Conservation (phyloP, 192 early-diverging fungal species). For the Coemansia aciculifera region DNA sequence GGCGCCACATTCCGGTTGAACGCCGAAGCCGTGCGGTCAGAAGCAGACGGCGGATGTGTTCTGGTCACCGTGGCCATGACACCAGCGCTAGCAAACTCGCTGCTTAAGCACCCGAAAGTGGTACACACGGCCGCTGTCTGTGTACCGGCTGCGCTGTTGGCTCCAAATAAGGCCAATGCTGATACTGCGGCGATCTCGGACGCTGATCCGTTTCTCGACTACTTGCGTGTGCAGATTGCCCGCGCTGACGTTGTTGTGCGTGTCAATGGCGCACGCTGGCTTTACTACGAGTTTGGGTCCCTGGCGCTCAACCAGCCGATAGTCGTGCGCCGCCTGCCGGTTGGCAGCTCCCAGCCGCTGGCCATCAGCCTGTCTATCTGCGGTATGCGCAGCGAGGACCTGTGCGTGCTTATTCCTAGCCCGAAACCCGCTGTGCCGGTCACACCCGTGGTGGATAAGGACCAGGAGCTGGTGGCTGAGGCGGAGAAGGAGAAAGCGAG, state of each 20-base stretch:
- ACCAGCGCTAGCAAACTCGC: conserved; percentile 36
- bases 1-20: conserved; percentile 29
- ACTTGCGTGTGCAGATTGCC: conserved; percentile 32
- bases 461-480: conserved; percentile 5
- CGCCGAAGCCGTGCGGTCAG: conserved; percentile 10
- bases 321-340: conserved; percentile 20
- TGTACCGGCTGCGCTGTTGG: conserved; percentile 30
- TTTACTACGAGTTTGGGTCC: conserved; percentile 16
- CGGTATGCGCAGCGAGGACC: conserved; percentile 46
- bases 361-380: conserved; percentile 27
- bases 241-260: conserved; percentile 42
- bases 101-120: conserved; percentile 30
- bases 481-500: conserved; percentile 2
- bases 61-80: conserved; percentile 29
- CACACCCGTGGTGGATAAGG: neutral
- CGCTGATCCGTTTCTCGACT: conserved; percentile 37
- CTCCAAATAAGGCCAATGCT: neutral
- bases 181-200: conserved; percentile 11
- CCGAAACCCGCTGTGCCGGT: neutral
- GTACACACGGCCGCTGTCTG: conserved; percentile 30
- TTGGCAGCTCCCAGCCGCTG: neutral
- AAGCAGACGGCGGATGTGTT: conserved; percentile 8
- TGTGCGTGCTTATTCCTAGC: conserved; percentile 9
- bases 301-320: conserved; percentile 22
- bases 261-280: conserved; percentile 41